These are phyloP conservation scores for Arthrobotrys megalospora DNA, from an alignment of 2,329 filamentous ascomycete species.

Conservation along the genomic window DNA sequence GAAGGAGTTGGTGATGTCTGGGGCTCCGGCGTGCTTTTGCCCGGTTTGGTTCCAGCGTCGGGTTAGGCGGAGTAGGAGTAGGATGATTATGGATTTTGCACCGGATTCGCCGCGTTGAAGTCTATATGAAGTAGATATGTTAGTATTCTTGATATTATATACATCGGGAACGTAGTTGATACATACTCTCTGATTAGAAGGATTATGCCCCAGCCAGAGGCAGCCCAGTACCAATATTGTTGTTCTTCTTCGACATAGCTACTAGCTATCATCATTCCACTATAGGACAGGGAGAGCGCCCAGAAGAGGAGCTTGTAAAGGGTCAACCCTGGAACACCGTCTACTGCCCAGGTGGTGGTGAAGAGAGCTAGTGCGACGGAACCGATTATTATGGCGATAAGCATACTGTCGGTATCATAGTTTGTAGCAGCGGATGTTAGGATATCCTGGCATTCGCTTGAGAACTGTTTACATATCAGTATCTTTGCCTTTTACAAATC, in stretches of 20 bases:
- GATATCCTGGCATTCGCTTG: conserved; percentile 79
- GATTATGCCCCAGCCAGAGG: conserved; percentile 78
- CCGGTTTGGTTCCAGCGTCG: conserved; percentile 96
- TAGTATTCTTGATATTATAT: neutral
- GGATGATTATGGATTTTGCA: conserved; percentile 69
- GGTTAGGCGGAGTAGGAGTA: conserved; percentile 77
- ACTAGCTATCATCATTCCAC: conserved; percentile 95
- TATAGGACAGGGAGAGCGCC: conserved; percentile 74
- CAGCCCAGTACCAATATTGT: conserved; percentile 97
- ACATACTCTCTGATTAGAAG: conserved; percentile 70
- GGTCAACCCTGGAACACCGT: conserved; percentile 26
- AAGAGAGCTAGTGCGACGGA: conserved; percentile 65
- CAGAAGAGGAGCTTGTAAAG: conserved; percentile 58
- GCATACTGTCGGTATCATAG: conserved; percentile 80
- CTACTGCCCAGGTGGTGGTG: conserved; percentile 36
- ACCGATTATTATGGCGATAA: conserved; percentile 69
- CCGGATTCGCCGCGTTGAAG: conserved; percentile 48
- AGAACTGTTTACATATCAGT: conserved; percentile 71
- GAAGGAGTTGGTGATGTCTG: conserved; percentile 84
- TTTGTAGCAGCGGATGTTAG: conserved; percentile 94
- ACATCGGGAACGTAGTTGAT: neutral
- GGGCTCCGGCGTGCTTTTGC: conserved; percentile 92
- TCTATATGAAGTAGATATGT: conserved; percentile 62
- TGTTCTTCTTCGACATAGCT: conserved; percentile 99
- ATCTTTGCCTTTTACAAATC: neutral